Evolutionary conservation across 306 rosid genomes (phyloP), one percentile per base, ranked within the genome.

Genomic region (Crotalaria pallida): DNA sequence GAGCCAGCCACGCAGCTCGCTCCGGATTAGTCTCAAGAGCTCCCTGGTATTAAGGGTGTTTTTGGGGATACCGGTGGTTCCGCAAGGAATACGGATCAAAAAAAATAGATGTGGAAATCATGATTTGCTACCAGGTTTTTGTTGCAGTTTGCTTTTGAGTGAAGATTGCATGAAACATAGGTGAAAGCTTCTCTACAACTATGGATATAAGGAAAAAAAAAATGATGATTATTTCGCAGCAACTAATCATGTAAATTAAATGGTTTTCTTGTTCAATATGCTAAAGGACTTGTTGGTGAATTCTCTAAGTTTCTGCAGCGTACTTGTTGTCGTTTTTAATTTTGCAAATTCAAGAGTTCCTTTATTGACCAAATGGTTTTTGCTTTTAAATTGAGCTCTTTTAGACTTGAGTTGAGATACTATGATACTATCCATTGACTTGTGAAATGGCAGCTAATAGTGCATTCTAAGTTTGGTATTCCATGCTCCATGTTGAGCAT

Each of bases 151-250:
- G 80, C 65, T 80, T 77, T 74, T 27, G 18, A 13, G 76, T 71
- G 86, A 80, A 78, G 90, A 85, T 81, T 72, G 84, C 71, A 83
- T 81, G 82, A 82, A 85, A 83, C 57, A 69, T 58, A 21, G 76
- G 69, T n/a, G n/a, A 81, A 27, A 67, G 86, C 84, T 77, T 83
- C 80, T 78, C 71, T 73, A 44, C 64, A 82, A 69, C 76, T 76
- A 73, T 66, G 59, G 47, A 65, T 60, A 62, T 57, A 57, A 43
- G 47, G 73, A 74, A 66, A 62, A 49, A 67, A 44, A 59, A 29
- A 64, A 75, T 61, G n/a, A n/a, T n/a, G 69, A 58, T 65, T 73
- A 34, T 73, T 52, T 76, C 81, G 85, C 87, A 60, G 84, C 78
- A 69, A 79, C 82, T 55, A 72, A 29, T 49, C 60, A 53, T 79